Conservation (phyloP, 129 eudicot genomes). For the Dittrichia graveolens region DNA sequence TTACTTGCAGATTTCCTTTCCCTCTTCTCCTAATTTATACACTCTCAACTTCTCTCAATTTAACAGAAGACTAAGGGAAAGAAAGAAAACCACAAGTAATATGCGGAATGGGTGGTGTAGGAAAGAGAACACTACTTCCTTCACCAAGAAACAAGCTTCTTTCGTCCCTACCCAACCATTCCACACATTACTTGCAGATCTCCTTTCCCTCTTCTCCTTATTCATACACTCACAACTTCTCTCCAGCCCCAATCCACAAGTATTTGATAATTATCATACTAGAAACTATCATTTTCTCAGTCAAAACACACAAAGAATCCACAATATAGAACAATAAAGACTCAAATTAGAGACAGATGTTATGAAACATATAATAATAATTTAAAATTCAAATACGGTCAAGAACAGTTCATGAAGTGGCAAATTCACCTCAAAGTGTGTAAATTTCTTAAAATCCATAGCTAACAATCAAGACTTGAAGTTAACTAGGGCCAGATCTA, state of each 20-base stretch:
- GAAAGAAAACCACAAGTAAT: not conserved
- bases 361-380: not conserved
- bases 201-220: not conserved
- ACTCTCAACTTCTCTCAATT: not conserved
- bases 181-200: constrained; percentile 7
- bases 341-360: not conserved
- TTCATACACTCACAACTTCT: too few relatives aligned
- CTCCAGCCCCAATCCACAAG: not conserved
- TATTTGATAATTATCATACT: too few relatives aligned
- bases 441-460: not conserved
- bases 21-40: too few relatives aligned
- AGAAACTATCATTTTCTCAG: not conserved
- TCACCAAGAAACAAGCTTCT: not conserved
- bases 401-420: not conserved
- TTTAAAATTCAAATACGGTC: too few relatives aligned
- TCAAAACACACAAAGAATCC: not conserved
- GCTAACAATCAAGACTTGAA: not conserved
- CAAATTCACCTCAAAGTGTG: not conserved
- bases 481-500: too few relatives aligned
- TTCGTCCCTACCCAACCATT: not conserved
- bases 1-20: too few relatives aligned
- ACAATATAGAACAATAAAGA: too few relatives aligned
- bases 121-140: not conserved
- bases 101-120: not conserved
- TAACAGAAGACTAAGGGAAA: not conserved